Evolutionary conservation across 768 basidiomycete genomes (phyloP), one percentile per base, ranked within the genome.

Genomic region (Saitozyma sp.): DNA sequence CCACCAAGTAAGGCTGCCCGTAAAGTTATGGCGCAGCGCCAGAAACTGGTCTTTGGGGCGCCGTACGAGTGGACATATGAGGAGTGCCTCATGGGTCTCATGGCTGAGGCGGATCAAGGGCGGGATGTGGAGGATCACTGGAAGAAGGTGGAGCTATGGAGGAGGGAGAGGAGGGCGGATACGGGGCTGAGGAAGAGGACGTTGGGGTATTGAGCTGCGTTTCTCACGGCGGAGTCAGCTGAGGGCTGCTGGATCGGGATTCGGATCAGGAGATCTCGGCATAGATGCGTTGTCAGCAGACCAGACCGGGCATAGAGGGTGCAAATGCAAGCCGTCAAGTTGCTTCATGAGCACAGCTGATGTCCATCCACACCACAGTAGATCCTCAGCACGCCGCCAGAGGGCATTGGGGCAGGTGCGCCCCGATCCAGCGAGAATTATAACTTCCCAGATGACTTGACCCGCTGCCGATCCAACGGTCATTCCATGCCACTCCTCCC

Each of bases 21-120:
- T 16, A 69, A 74, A 63, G 73, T 68, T 2, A 14, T 74, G 29
- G 16, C 53, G n/a, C 59, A 57, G 53, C 43, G 69, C 19, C 62
- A 70, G 40, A 63, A 70, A 37, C 59, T 75, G 14, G 71, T 75
- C 19, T 74, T 78, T 61, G 77, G 73, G 5, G 66, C 69, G 14
- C 73, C 71, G 11, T 76, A 74, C 67, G 77, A 78, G 59, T 78
- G 65, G 62, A 58, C 41, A 9, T 77, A 79, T 50, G 58, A 64
- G 38, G 71, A 77, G 55, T 79, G 64, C 50, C 55, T 79, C n/a
- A 70, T 77, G 65, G 54, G 58, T 1, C 55, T 77, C 48, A 74
- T 71, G 64, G 52, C 41, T 1, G 70, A 68, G 45, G 75, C 70
- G 17, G 74, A 75, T 38, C 50, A 49, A 8, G 55, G 42, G 29